Conservation (phyloP, 805 yeast species). For the Spathaspora boniae region DNA sequence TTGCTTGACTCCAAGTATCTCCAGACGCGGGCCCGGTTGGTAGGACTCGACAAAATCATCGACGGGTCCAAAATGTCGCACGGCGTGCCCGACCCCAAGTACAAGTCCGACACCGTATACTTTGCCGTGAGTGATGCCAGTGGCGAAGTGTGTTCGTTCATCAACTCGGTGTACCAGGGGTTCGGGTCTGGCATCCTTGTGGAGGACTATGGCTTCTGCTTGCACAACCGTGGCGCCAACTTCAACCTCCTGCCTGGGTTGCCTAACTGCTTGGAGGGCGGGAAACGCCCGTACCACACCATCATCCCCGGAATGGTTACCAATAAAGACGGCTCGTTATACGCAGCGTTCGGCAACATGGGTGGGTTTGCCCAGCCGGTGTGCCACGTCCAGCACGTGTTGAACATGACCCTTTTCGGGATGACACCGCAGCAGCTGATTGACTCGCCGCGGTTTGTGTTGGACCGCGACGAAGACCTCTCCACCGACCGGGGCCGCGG, state of each 20-base stretch:
- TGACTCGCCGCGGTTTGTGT: conserved; percentile 71
- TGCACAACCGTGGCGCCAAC: conserved; percentile 77
- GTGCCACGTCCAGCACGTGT: conserved; percentile 74
- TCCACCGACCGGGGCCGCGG: conserved; percentile 53
- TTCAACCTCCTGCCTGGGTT: conserved; percentile 59
- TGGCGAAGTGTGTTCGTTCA: conserved; percentile 81
- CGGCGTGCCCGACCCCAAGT: conserved; percentile 56
- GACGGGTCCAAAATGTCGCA: conserved; percentile 41
- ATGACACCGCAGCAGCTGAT: conserved; percentile 69
- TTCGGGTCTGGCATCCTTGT: conserved; percentile 74
- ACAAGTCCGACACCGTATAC: conserved; percentile 70
- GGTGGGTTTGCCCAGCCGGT: conserved; percentile 88
- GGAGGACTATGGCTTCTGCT: conserved; percentile 58
- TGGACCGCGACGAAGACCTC: conserved; percentile 48
- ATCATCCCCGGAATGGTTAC: conserved; percentile 83
- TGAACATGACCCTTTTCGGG: conserved; percentile 61
- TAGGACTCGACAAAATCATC: conserved; percentile 36
- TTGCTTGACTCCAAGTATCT: conserved; percentile 51
- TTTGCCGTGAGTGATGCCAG: conserved; percentile 60
- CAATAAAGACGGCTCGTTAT: conserved; percentile 40
- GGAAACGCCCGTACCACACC: conserved; percentile 77
- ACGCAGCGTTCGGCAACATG: conserved; percentile 77
- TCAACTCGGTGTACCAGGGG: conserved; percentile 65
- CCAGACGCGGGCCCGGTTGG: conserved; percentile 45
- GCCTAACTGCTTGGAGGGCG: conserved; percentile 60